Evolutionary conservation across 257 asterid species (phyloP), one percentile per base, ranked within the genome.

Genomic region (Penstemon barbatus): DNA sequence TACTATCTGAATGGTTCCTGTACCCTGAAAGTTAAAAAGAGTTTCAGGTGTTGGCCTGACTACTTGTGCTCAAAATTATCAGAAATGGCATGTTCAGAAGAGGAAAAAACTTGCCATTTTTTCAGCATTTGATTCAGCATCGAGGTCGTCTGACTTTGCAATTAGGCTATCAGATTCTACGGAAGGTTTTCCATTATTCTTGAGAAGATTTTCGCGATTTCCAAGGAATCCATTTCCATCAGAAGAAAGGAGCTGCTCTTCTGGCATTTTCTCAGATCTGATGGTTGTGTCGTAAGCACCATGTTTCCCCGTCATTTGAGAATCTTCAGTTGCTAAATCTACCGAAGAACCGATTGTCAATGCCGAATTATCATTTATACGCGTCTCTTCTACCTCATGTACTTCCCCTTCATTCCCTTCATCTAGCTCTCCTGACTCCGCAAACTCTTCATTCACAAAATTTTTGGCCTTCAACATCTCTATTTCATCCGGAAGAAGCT

Each of bases 1-100:
- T 68, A 94, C 95, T 77, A 94, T 86, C 86, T 91, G 97, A 80
- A 94, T 89, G 64, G 99, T 86, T 75, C 78, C 97, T 73, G 83
- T 72, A 55, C 92, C 95, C 99, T 94, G 87, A 71, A 57, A 79
- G 41, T 15, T 42, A 74, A 74, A 65, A 52, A 8, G 53, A 69
- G 68, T 66, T 61, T 15, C 33, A 45, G 11, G 55, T 73, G 52
- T 74, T 61, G 74, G 73, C 67, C 53, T 69, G 66, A 70, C 57
- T 50, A 8, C 43, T n/a, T 64, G 43, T 38, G 66, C 53, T 60
- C 41, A 11, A 56, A 15, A 66, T 63, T 48, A 54, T 70, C 45
- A 60, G 39, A 46, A 71, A 63, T 51, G 68, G 65, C 66, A 70
- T 41, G 59, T 65, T 36, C 59, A 69, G 45, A 70, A 64, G 70